These are phyloP conservation scores for Dipteronia sinensis DNA, from an alignment of 345 rosid genomes.

Conservation along the genomic window DNA sequence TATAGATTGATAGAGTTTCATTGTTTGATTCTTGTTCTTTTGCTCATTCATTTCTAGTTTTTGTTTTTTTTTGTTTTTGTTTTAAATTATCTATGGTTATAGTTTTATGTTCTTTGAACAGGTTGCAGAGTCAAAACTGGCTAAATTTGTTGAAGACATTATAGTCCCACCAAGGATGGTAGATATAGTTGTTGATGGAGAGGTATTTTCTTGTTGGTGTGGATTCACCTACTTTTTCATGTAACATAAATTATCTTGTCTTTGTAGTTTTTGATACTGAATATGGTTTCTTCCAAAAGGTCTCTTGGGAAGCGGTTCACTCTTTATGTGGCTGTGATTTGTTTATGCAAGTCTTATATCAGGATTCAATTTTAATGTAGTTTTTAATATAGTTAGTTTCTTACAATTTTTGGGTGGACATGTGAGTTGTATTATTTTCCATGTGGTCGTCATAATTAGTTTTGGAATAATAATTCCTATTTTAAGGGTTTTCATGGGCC, in stretches of 20 bases:
- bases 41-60: not conserved
- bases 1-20: not conserved
- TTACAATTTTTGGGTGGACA: not conserved
- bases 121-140: constrained; percentile 97
- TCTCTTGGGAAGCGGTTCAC: not conserved
- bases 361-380: not conserved
- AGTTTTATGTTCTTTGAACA: constrained; percentile 32
- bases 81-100: constrained; percentile 17
- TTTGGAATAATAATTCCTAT: not conserved
- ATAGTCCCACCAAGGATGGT: constrained; percentile 97
- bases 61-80: constrained; percentile 8
- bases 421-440: not conserved
- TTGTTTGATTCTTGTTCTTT: not conserved
- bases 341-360: not conserved
- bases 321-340: not conserved
- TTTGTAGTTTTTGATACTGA: constrained; percentile 13
- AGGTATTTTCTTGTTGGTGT: constrained; percentile 57
- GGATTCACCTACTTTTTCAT: constrained; percentile 5
- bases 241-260: not conserved
- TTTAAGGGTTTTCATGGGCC: not conserved
- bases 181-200: constrained; percentile 95
- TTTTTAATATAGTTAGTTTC: not conserved
- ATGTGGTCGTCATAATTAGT: not conserved
- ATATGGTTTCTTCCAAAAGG: not conserved
- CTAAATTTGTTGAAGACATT: constrained; percentile 95